Conservation (phyloP, 306 rosid genomes). For the Fragaria vesca region DNA sequence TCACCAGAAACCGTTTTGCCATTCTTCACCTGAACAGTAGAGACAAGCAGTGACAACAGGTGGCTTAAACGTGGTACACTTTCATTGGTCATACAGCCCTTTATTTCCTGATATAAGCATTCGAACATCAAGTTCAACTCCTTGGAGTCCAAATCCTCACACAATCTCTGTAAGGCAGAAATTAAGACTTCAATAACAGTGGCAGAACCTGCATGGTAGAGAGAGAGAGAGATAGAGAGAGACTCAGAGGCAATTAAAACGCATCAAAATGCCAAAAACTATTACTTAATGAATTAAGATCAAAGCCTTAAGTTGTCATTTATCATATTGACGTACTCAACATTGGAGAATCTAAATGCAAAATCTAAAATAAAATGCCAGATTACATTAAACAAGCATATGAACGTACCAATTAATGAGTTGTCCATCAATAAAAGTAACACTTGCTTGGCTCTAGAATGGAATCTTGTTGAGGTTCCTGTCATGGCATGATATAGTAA, state of each 20-base stretch:
- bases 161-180: conserved; percentile 52
- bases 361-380: background rate
- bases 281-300: background rate
- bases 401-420: conserved; percentile 29
- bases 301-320: background rate
- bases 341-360: conserved; percentile 1
- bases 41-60: conserved; percentile 54
- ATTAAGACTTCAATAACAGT: conserved; percentile 50
- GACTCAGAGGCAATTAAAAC: conserved; percentile 19
- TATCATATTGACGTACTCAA: background rate
- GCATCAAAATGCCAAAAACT: conserved; percentile 8
- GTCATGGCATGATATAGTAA: conserved; percentile 63
- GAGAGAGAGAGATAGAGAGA: conserved; percentile 13
- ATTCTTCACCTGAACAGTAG: conserved; percentile 48
- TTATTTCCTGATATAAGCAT: conserved; percentile 53
- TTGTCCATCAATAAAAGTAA: conserved; percentile 52
- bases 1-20: conserved; percentile 67
- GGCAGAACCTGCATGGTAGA: conserved; percentile 47
- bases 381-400: background rate
- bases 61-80: conserved; percentile 34
- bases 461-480: conserved; percentile 77
- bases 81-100: conserved; percentile 35
- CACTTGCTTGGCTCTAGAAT: conserved; percentile 80
- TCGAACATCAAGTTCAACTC: conserved; percentile 66
- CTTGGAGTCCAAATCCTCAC: conserved; percentile 58